Conservation (phyloP, 768 basidiomycete genomes). For the Boletus fagicola region DNA sequence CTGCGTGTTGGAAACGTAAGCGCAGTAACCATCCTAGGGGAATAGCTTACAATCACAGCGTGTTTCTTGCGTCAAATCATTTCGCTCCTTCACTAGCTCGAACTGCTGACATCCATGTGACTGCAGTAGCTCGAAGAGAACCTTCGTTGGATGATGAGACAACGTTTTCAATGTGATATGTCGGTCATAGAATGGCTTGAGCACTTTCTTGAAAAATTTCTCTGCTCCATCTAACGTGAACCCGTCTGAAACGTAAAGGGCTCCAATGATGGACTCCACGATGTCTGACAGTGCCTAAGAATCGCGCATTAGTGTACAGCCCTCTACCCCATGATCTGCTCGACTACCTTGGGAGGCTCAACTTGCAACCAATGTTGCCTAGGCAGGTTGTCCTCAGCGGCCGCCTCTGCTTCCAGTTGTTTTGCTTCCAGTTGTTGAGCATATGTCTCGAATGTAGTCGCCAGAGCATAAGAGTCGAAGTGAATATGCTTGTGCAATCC, state of each 20-base stretch:
- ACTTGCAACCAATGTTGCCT: slow-evolving; percentile 79
- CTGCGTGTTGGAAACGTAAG: slow-evolving; percentile 38
- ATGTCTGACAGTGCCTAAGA: slow-evolving; percentile 72
- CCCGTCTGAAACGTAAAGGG: slow-evolving; percentile 73
- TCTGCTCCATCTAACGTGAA: slow-evolving; percentile 62
- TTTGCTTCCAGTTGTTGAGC: slow-evolving; percentile 44
- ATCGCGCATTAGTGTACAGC: slow-evolving; percentile 2
- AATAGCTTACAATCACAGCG: slow-evolving; percentile 51
- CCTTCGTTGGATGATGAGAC: slow-evolving; percentile 74
- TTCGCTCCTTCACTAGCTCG: slow-evolving; percentile 53
- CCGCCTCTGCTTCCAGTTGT: slow-evolving; percentile 49
- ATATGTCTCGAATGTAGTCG: slow-evolving; percentile 53
- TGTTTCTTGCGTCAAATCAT: slow-evolving; percentile 33
- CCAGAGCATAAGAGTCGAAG: slow-evolving; percentile 54
- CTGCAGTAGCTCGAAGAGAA: slow-evolving; percentile 71
- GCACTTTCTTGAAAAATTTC: slow-evolving; percentile 60
- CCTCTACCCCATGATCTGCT: not conserved
- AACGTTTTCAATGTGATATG: slow-evolving; percentile 72
- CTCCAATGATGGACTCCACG: slow-evolving; percentile 77
- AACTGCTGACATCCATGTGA: slow-evolving; percentile 69
- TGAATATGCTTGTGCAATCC: slow-evolving; percentile 63
- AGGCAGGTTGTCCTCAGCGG: slow-evolving; percentile 47
- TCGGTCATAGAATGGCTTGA: slow-evolving; percentile 77
- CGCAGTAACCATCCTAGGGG: slow-evolving; percentile 6
- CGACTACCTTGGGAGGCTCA: slow-evolving; percentile 70